Evolutionary conservation across 1,284 basidiomycete species (phyloP), one percentile per base, ranked within the genome.

Genomic region (Phaffia rhodozyma): DNA sequence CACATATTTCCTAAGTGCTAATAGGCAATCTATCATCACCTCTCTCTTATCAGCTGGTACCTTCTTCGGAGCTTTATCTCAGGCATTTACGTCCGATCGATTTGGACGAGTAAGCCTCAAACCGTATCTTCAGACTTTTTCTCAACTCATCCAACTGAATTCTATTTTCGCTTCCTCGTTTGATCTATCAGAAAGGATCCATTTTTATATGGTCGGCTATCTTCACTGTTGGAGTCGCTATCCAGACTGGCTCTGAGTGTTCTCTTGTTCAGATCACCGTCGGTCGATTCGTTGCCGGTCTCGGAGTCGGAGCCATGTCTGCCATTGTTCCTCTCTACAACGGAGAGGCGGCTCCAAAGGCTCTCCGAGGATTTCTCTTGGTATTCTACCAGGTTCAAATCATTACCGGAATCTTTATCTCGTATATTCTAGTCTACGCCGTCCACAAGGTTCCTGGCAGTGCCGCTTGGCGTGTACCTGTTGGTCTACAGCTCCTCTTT

Each of bases 301-400:
- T 87, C 4, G 87, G 87, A 38, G 87, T 89, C 2, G 86, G 86
- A n/a, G 84, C 86, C 9, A 71, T 88, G 55, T 86, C 85, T 65
- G 86, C 85, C 57, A 84, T 88, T 66, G 86, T 89, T 0, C 86
- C 87, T 52, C 80, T 89, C 5, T 89, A 87, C 73, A 88, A 86
- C 68, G 86, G 86, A 50, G 87, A 89, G 73, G 86, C 86, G 0
- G 82, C 86, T 0, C 87, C 87, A 0, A 87, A 87, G 72, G 81
- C 83, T 5, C 78, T 88, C 66, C 82, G 86, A 71, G 87, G 87
- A 13, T 82, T 84, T 13, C 77, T 89, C 29, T 76, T 89, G 23
- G 86, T 87, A 1, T 73, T 89, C 21, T 88, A 89, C 70, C 86
- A 88, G 71, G 76, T 88, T 87, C 67, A 85, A 53, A 60, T 58